A percentile compares a stretch with the other conserved stretches of the same genome.
phyloP scores from a whole-genome alignment of 2,329 filamentous ascomycete species.

The Fusarium napiforme region DNA sequence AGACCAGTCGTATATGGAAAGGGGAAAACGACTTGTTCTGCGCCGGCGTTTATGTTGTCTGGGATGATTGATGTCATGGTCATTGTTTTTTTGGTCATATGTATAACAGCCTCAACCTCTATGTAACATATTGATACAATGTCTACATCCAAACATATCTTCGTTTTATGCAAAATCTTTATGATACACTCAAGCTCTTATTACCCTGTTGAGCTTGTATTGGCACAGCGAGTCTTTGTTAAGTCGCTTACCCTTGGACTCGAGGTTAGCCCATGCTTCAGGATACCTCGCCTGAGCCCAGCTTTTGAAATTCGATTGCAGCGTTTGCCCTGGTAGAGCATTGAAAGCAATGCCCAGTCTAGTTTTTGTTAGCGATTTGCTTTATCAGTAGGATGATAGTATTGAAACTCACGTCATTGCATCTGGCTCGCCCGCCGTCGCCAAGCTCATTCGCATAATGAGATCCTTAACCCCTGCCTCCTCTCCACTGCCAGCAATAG shows the following conservation, averaged over 20 bases:
- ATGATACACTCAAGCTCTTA: constrained; percentile 59
- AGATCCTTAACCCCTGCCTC: constrained; percentile 74
- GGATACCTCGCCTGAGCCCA: constrained; percentile 80
- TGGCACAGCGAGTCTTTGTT: constrained; percentile 58
- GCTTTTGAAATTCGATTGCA: constrained; percentile 75
- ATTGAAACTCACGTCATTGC: constrained; percentile 71
- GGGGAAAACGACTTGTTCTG: constrained; percentile 7
- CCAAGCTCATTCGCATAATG: constrained; percentile 73
- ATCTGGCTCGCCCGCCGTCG: constrained; percentile 75
- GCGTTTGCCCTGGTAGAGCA: constrained; percentile 70
- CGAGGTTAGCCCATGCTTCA: constrained; percentile 74
- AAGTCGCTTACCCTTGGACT: constrained; percentile 60
- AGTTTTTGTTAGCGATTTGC: constrained; percentile 27
- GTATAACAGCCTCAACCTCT: constrained; percentile 51
- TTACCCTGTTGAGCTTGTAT: constrained; percentile 61
- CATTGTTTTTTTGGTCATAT: constrained; percentile 45
- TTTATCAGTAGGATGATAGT: neutral
- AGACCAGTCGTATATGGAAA: constrained; percentile 3
- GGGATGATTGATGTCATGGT: constrained; percentile 41
- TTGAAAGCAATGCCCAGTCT: constrained; percentile 84
- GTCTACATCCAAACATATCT: constrained; percentile 41
- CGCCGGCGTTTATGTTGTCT: constrained; percentile 26
- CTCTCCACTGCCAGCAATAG: constrained; percentile 77
- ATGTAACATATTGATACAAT: constrained; percentile 51
- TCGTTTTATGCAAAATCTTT: constrained; percentile 29